phyloP scores from a whole-genome alignment of 2,329 filamentous ascomycete genomes.

The Chrysoporthe puriensis region DNA sequence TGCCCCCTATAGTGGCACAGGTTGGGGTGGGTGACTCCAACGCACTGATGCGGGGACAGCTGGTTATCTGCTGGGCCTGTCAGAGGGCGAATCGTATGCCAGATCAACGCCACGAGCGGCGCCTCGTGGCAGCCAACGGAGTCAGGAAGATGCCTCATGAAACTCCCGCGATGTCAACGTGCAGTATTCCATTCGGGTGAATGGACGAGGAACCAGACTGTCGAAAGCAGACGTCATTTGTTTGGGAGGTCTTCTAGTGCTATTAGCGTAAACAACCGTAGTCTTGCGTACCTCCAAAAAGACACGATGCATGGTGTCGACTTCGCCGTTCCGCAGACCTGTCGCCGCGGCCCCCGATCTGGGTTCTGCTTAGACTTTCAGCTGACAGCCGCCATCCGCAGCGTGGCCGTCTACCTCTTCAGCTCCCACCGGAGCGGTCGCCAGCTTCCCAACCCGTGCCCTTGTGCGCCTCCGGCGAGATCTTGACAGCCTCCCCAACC shows the following conservation, averaged over 20 bases:
- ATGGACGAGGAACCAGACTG: conserved; percentile 5
- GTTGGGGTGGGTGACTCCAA: neutral
- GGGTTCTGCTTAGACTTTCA: neutral
- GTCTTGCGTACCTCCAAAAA: conserved; percentile 23
- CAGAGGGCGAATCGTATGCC: conserved; percentile 22
- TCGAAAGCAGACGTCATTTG: conserved; percentile 12
- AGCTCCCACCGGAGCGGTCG: neutral
- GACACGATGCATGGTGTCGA: conserved; percentile 6
- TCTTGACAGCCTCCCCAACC: neutral
- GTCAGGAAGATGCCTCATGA: conserved; percentile 15
- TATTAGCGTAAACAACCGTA: conserved; percentile 22
- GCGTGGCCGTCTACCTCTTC: neutral
- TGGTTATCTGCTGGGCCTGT: conserved; percentile 16
- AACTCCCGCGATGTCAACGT: conserved; percentile 4
- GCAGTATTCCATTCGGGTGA: conserved; percentile 1
- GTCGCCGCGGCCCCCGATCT: neutral
- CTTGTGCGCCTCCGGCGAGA: neutral
- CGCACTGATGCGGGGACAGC: conserved; percentile 19
- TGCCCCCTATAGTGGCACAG: conserved; percentile 12
- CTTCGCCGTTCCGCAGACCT: neutral
- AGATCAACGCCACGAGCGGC: conserved; percentile 19
- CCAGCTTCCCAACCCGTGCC: neutral
- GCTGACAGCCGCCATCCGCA: neutral
- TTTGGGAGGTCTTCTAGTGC: conserved; percentile 18
- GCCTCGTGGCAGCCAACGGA: conserved; percentile 13